A percentile compares a stretch with the other conserved stretches of the same genome.
Evolutionary conservation across 2,329 filamentous ascomycete species (phyloP).

Genomic region (Helotiales sp.): DNA sequence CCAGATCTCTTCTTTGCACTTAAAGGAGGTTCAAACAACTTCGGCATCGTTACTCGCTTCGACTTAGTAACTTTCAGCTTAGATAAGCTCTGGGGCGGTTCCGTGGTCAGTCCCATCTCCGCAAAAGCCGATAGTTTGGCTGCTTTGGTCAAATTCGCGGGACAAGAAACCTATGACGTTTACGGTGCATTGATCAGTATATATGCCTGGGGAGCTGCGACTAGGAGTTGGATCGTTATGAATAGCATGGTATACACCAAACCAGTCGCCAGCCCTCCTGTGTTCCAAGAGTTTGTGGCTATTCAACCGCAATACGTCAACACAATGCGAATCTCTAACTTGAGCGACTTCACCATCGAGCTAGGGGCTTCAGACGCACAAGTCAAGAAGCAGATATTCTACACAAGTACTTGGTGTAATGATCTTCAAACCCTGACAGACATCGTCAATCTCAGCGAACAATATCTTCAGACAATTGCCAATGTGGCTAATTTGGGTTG

Average conservation of each 20-base stretch:
- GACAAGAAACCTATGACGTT: conserved; percentile 8
- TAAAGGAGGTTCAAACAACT: conserved; percentile 62
- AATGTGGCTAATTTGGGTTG: neutral
- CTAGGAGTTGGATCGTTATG: conserved; percentile 59
- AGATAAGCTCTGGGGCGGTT: conserved; percentile 19
- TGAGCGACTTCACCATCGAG: conserved; percentile 27
- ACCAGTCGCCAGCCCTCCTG: conserved; percentile 56
- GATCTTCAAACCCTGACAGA: conserved; percentile 8
- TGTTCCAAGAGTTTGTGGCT: conserved; percentile 27
- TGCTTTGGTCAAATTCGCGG: conserved; percentile 10
- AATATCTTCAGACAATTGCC: neutral
- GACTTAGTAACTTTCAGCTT: conserved; percentile 20
- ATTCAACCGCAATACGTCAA: conserved; percentile 15
- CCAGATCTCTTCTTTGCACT: conserved; percentile 58
- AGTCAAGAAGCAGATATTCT: neutral
- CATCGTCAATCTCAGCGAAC: neutral
- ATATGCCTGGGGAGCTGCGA: neutral
- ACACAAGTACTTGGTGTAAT: conserved; percentile 13
- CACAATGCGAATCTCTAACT: conserved; percentile 19
- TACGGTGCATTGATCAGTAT: conserved; percentile 4
- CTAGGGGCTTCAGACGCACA: neutral
- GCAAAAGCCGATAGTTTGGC: neutral
- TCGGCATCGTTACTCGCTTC: conserved; percentile 56
- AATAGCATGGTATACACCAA: conserved; percentile 51
- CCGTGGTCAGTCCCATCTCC: conserved; percentile 39